Evolutionary conservation across 345 rosid species (phyloP).

Genomic region (Anastatica hierochuntica): DNA sequence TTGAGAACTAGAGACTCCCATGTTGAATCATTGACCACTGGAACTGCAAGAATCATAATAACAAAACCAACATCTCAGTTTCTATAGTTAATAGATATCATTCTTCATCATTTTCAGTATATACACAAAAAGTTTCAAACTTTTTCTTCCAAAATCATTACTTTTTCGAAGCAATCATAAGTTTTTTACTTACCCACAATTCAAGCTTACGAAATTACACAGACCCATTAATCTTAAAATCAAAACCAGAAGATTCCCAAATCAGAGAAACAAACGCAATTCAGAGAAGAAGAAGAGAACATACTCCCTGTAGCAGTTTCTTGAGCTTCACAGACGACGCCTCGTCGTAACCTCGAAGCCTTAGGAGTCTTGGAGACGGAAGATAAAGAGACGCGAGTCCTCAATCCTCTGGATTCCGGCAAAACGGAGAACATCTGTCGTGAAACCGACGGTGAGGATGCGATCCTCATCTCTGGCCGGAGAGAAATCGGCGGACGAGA

Average conservation of each 20-base stretch:
- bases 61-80: background rate
- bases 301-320: conserved; percentile 38
- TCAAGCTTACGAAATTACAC: no score
- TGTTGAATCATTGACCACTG: conserved; percentile 37
- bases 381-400: conserved; percentile 23
- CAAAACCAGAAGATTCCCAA: no score
- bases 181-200: no score
- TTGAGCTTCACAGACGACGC: conserved; percentile 48
- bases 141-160: no score
- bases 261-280: background rate
- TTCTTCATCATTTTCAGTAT: no score
- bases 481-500: conserved; percentile 22
- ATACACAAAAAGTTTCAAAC: no score
- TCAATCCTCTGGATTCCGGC: background rate
- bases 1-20: conserved; percentile 48
- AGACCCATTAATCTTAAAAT: no score
- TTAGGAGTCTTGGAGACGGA: conserved; percentile 21
- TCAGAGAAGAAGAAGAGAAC: conserved; percentile 8
- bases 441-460: conserved; percentile 7
- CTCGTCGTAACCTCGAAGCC: conserved; percentile 26
- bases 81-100: no score
- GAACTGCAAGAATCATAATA: conserved; percentile 26
- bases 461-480: conserved; percentile 21
- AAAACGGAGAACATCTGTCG: conserved; percentile 1
- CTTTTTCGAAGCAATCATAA: no score